Evolutionary conservation across 306 rosid genomes (phyloP).

Genomic region (Albizia julibrissin): DNA sequence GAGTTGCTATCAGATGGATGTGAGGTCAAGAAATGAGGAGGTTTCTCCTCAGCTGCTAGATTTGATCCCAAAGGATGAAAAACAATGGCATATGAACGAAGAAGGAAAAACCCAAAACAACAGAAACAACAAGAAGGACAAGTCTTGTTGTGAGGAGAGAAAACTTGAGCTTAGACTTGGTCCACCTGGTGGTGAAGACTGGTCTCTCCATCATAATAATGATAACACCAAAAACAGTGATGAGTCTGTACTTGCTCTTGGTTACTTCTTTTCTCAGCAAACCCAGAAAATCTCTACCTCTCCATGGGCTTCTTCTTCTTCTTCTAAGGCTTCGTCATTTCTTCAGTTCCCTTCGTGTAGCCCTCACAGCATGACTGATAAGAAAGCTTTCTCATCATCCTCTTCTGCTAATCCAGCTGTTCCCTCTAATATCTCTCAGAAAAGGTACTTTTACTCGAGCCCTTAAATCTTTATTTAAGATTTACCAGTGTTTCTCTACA

Average conservation of each 20-base stretch:
- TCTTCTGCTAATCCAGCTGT: constrained; percentile 79
- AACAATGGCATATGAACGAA: constrained; percentile 54
- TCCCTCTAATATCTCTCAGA: constrained; percentile 82
- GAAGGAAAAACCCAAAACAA: constrained; percentile 37
- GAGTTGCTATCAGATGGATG: constrained; percentile 46
- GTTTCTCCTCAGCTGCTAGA: constrained; percentile 63
- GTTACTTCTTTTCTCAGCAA: constrained; percentile 43
- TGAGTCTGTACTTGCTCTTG: constrained; percentile 57
- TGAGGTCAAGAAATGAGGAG: constrained; percentile 60
- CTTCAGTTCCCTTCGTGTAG: constrained; percentile 41
- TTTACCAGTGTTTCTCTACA: background rate
- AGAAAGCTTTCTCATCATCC: constrained; percentile 52
- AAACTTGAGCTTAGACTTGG: constrained; percentile 86
- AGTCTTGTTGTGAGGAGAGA: constrained; percentile 72
- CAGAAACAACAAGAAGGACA: background rate
- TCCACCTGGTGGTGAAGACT: constrained; percentile 83
- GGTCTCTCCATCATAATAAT: constrained; percentile 38
- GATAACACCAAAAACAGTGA: constrained; percentile 33
- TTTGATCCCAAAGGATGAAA: constrained; percentile 56
- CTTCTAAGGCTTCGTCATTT: constrained; percentile 48
- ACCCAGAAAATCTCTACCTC: constrained; percentile 39
- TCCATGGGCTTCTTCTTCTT: constrained; percentile 47
- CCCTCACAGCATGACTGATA: constrained; percentile 34
- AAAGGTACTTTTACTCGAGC: constrained; percentile 58
- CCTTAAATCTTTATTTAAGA: background rate